Percentiles rank a stretch among this genome's conserved stretches.
phyloP scores from a whole-genome alignment of 257 asterid genomes.

The Cynanchum wilfordii region DNA sequence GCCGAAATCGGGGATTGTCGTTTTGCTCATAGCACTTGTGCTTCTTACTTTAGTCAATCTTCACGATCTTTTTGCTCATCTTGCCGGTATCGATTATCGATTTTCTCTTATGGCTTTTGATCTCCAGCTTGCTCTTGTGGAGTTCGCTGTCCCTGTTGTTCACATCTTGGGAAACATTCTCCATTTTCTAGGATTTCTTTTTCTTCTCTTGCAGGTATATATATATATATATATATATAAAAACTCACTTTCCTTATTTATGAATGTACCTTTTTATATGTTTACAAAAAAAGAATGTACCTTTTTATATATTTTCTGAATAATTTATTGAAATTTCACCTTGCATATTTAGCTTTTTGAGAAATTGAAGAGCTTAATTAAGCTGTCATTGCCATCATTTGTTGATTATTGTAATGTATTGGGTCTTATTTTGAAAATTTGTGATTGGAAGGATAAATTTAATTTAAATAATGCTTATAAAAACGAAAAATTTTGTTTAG shows the following conservation, averaged over 20 bases:
- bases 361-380: not conserved
- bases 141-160: slow-evolving; percentile 66
- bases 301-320: too few relatives aligned
- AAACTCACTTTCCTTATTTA: too few relatives aligned
- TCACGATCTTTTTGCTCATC: slow-evolving; percentile 83
- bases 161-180: slow-evolving; percentile 44
- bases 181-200: slow-evolving; percentile 51
- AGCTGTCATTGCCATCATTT: too few relatives aligned
- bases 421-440: too few relatives aligned
- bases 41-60: slow-evolving; percentile 43
- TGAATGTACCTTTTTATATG: not conserved
- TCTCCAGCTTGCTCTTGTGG: slow-evolving; percentile 62
- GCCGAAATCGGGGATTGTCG: slow-evolving; percentile 64
- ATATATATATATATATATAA: too few relatives aligned
- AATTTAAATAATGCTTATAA: too few relatives aligned
- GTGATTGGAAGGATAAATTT: too few relatives aligned
- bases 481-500: too few relatives aligned
- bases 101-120: slow-evolving; percentile 50
- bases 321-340: not conserved
- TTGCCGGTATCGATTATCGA: slow-evolving; percentile 62
- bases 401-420: too few relatives aligned
- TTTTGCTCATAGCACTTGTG: slow-evolving; percentile 45
- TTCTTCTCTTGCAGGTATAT: slow-evolving; percentile 63
- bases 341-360: not conserved
- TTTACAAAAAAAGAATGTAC: too few relatives aligned